phyloP scores from a whole-genome alignment of 2,329 filamentous ascomycete genomes.

The Lecanoromycetidae sp. region DNA sequence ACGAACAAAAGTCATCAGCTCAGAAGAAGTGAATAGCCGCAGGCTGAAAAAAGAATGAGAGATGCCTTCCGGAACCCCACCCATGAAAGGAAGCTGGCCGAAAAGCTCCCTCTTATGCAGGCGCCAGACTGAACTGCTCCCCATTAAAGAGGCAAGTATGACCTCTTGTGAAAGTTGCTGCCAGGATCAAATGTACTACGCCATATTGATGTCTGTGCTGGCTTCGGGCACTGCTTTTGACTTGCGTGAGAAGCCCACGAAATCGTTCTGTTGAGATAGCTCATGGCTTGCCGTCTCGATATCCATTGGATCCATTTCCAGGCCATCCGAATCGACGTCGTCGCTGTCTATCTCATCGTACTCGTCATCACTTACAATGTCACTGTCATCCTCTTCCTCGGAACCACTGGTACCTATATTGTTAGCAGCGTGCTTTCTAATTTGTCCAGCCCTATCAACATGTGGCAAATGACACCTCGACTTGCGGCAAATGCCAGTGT shows the following conservation, averaged over 20 bases:
- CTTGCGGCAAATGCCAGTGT: constrained; percentile 70
- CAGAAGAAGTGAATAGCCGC: no score
- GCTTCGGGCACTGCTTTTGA: not conserved
- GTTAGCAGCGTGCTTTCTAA: constrained; percentile 42
- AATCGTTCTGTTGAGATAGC: constrained; percentile 43
- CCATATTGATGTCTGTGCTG: no score
- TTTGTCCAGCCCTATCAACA: constrained; percentile 74
- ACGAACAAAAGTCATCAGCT: no score
- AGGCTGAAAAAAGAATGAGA: no score
- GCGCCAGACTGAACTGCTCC: no score
- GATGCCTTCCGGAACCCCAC: no score
- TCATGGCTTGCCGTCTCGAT: constrained; percentile 31
- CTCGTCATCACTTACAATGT: constrained; percentile 18
- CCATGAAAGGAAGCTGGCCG: no score
- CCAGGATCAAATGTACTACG: no score
- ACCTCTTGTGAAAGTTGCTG: no score
- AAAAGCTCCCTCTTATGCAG: no score
- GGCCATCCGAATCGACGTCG: constrained; percentile 23
- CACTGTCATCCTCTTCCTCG: constrained; percentile 29
- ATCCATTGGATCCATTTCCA: constrained; percentile 32
- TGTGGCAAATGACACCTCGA: constrained; percentile 77
- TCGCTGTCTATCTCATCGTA: constrained; percentile 17
- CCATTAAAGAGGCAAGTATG: no score
- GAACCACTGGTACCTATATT: not conserved
- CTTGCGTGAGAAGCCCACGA: constrained; percentile 34